These are phyloP conservation scores for Panaeolus papilionaceus DNA, from an alignment of 768 basidiomycete species.

Conservation along the genomic window DNA sequence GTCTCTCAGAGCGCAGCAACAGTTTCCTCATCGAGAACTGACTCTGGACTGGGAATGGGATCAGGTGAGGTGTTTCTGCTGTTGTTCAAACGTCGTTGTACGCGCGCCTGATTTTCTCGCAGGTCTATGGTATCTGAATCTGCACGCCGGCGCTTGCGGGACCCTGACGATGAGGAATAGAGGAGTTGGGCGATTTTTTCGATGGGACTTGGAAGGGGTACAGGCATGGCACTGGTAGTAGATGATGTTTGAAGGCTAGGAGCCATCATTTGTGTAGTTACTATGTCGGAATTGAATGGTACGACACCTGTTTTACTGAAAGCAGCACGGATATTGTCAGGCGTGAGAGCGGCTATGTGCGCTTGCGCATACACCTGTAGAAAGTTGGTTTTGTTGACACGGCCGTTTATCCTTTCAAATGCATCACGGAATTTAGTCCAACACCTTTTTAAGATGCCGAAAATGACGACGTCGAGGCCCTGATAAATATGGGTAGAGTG, in stretches of 20 bases:
- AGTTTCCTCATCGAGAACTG: neutral
- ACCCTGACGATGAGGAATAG: neutral
- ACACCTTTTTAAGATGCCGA: slow-evolving; percentile 18
- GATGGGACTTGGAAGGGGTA: slow-evolving; percentile 32
- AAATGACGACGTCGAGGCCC: slow-evolving; percentile 50
- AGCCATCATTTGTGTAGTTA: slow-evolving; percentile 36
- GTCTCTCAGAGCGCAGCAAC: neutral
- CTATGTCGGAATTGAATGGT: slow-evolving; percentile 22
- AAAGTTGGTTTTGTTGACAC: slow-evolving; percentile 41
- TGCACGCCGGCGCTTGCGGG: neutral
- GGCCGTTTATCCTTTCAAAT: slow-evolving; percentile 9
- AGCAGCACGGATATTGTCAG: slow-evolving; percentile 38
- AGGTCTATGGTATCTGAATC: neutral
- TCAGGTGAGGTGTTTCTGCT: neutral
- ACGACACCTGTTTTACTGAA: slow-evolving; percentile 31
- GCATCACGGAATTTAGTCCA: slow-evolving; percentile 27
- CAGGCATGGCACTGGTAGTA: slow-evolving; percentile 25
- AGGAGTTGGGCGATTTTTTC: slow-evolving; percentile 12
- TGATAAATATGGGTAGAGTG: slow-evolving; percentile 42
- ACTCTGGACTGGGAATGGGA: neutral
- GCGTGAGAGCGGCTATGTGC: slow-evolving; percentile 36
- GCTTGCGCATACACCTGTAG: slow-evolving; percentile 40
- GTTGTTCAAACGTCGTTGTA: neutral
- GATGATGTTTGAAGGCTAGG: slow-evolving; percentile 36
- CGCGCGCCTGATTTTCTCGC: neutral